These are phyloP conservation scores for Colletotrichum echinochloae DNA, from an alignment of 2,329 filamentous ascomycete genomes.

Conservation along the genomic window DNA sequence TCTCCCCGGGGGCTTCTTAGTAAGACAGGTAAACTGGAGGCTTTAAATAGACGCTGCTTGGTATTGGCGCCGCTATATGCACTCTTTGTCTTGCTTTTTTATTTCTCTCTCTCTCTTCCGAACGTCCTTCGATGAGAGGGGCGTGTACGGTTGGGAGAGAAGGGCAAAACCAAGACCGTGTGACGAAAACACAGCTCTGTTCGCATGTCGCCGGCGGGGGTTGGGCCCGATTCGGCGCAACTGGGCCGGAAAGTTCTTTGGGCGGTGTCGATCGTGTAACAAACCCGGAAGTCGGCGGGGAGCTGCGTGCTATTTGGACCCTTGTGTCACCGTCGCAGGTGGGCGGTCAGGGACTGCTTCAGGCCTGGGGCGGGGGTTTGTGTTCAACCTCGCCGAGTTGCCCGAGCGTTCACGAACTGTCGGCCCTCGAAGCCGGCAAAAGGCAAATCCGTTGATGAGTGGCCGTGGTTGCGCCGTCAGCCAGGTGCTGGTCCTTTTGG, in stretches of 20 bases:
- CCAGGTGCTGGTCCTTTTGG: background rate
- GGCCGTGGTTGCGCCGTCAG: background rate
- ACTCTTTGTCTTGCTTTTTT: background rate
- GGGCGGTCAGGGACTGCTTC: background rate
- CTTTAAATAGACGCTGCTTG: background rate
- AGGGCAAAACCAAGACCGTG: background rate
- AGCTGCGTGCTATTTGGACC: background rate
- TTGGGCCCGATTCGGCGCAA: background rate
- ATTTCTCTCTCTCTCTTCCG: too few species aligned
- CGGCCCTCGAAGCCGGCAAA: background rate
- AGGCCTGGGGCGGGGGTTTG: background rate
- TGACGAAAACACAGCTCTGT: background rate
- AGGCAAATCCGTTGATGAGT: background rate
- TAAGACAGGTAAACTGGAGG: background rate
- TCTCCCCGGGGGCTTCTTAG: background rate
- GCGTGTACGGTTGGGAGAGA: background rate
- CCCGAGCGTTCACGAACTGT: background rate
- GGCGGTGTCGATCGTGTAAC: background rate
- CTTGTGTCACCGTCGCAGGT: background rate
- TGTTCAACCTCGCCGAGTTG: background rate
- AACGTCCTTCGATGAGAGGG: background rate
- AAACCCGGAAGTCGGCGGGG: background rate
- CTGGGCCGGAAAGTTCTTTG: background rate
- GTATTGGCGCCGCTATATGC: background rate
- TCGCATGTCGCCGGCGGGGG: background rate